Base-by-base conservation (phyloP, 192 early-diverging fungal species). In the Umbelopsis ramanniana region DNA sequence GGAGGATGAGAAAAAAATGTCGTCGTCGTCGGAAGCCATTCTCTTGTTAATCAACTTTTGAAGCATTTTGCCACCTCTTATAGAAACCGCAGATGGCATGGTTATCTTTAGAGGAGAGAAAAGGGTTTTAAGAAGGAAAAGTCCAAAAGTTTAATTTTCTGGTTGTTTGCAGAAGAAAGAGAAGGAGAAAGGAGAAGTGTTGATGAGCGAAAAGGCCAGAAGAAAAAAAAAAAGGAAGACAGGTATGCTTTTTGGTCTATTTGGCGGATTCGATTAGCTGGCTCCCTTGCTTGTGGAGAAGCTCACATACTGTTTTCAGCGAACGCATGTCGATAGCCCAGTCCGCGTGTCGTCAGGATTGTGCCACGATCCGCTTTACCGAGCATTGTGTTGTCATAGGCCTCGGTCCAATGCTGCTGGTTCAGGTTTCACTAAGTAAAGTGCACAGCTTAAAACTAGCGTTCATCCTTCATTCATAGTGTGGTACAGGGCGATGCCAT, bases 291-390 rank as follows among this genome's bases (percentile, higher is more conserved):
- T 12, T 43, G 40, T 43, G 40, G 40, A 54, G 23, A 54, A 24
- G 21, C 57, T 37, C 57, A 19, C 57, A 63, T 33, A 63, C 57
- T 63, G 33, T 35, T 63, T 63, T 63, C 57, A 63, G 57, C 57
- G 33, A 63, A 63, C 57, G 57, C 57, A 63, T 63, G 57, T 63
- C 57, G 57, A 63, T 37, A 63, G 29, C 53, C 57, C 57, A 63
- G 57, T 37, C 57, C 57, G 57, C 33, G 57, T 63, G 57, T 63
- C 57, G 57, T 63, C 57, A 63, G 57, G 26, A 63, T 35, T 63
- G 57, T 55, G 57, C 57, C 29, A 63, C 57, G 57, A 37, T 35
- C 57, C 57, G 57, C 26, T 19, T 0, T 37, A 63, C 29, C 57
- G 57, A 63, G 57, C 23, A 29, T 43, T 43, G 1, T 14, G 54